Percentiles rank a stretch among this genome's conserved stretches.
These are phyloP conservation scores for Gossypium davidsonii DNA, from an alignment of 441 rosid genomes.

Conservation along the genomic window DNA sequence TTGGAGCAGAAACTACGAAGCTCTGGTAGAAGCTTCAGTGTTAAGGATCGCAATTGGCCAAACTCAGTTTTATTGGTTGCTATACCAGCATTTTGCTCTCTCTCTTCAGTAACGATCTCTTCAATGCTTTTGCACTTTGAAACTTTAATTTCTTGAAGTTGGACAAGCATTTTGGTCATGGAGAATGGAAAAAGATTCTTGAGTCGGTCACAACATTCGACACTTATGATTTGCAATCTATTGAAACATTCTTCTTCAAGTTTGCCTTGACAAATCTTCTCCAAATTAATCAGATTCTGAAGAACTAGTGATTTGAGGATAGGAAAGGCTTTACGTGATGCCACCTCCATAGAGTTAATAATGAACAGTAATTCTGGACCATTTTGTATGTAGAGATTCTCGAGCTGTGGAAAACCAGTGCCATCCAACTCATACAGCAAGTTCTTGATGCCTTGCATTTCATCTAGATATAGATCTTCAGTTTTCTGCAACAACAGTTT, in stretches of 20 bases:
- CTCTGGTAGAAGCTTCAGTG: slow-evolving; percentile 10
- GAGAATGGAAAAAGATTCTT: slow-evolving; percentile 20
- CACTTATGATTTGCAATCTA: background rate
- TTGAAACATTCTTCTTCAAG: slow-evolving; percentile 5
- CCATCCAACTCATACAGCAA: slow-evolving; percentile 10
- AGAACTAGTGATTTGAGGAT: slow-evolving; percentile 23
- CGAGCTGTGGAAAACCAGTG: slow-evolving; percentile 16
- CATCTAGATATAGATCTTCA: slow-evolving; percentile 19
- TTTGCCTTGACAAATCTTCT: slow-evolving; percentile 14
- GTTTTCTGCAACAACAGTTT: slow-evolving; percentile 14
- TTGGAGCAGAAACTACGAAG: slow-evolving; percentile 7
- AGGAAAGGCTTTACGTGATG: background rate
- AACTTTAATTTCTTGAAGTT: slow-evolving; percentile 14
- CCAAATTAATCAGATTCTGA: slow-evolving; percentile 2
- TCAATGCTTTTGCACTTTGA: slow-evolving; percentile 7
- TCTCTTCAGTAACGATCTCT: slow-evolving; percentile 6
- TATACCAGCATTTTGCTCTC: background rate
- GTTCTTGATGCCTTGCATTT: slow-evolving; percentile 14
- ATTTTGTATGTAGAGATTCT: slow-evolving; percentile 2
- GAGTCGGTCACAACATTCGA: slow-evolving; percentile 7
- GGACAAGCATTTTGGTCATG: slow-evolving; percentile 5
- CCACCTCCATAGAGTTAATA: background rate
- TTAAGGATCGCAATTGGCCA: slow-evolving; percentile 9
- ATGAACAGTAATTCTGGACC: background rate
- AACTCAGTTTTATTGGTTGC: slow-evolving; percentile 5